Base-by-base conservation (phyloP, 148 eudicot genomes). In the Pouteria glomerata region DNA sequence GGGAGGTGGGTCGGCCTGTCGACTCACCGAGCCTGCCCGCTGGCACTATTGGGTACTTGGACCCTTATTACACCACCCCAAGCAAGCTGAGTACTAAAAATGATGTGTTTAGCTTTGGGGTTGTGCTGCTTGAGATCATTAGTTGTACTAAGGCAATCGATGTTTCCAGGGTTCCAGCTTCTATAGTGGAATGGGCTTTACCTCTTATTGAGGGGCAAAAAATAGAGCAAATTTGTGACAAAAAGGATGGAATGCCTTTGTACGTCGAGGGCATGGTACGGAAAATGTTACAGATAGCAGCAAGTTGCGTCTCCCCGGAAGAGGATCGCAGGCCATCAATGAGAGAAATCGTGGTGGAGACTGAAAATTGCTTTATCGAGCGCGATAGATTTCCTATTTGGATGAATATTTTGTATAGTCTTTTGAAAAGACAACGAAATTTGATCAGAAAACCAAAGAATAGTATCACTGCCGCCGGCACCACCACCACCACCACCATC, bases 1-100 rank as follows among this genome's bases (percentile, higher is more conserved):
- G n/a, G n/a, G n/a, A n/a, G n/a, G n/a, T n/a, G n/a, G n/a, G 57
- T 23, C 8, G 66, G 21, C 44, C 70, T 27, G 82, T 58, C 8
- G 57, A 77, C 79, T 66, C 77, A 18, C 13, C 59, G 73, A 74
- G 71, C 53, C 85, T 31, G 42, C 95, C 95, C 21, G 92, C 97
- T 0, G 97, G 95, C 5, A 92, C 97, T 1, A 85, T 92, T 2
- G 95, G 92, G 42, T 89, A 92, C 78, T 59, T 92, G 51, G 97
- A 92, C 68, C 97, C 97, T 58, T 42, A 73, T 72, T 92, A 87
- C 69, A 86, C 90, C 18, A 62, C 84, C 16, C 88, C 97, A 23
- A 63, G 85, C 73, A 84, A 67, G 77, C 55, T 92, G 63, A 86
- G 90, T 84, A 80, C 85, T 0, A 85, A 80, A 69, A 86, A 48